Conservation (phyloP, 2,329 filamentous ascomycete genomes). For the Penicillium corylophilum region DNA sequence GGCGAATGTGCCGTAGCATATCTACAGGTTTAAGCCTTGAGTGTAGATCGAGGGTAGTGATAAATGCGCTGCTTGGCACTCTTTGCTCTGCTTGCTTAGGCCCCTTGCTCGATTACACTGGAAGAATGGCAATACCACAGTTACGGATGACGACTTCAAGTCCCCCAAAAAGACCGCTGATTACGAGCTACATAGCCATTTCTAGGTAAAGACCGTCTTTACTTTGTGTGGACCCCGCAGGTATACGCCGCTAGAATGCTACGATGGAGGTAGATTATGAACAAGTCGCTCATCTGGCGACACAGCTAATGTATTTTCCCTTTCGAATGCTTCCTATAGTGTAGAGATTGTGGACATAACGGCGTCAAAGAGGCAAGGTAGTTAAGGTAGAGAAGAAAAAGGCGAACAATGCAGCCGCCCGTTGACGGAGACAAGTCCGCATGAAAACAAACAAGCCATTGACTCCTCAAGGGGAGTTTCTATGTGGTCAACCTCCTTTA, state of each 20-base stretch:
- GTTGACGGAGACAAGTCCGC: conserved; percentile 4
- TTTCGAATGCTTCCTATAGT: conserved; percentile 21
- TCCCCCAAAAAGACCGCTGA: not conserved
- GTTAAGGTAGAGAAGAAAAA: conserved; percentile 5
- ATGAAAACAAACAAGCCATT: conserved; percentile 1
- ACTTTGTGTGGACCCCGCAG: not conserved
- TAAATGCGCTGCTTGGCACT: not conserved
- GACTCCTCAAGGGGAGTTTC: not conserved
- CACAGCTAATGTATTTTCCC: conserved; percentile 23
- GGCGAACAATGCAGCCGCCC: not conserved
- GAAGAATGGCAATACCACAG: not conserved
- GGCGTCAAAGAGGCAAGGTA: conserved; percentile 24
- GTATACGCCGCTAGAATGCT: not conserved
- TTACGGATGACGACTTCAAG: not conserved
- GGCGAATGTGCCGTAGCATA: conserved; percentile 3
- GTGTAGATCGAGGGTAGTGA: not conserved
- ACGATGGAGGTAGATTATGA: conserved; percentile 1
- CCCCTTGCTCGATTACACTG: not conserved
- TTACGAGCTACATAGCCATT: not conserved
- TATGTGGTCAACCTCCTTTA: conserved; percentile 8
- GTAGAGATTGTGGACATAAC: conserved; percentile 22
- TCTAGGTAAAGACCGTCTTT: not conserved
- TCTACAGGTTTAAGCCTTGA: not conserved
- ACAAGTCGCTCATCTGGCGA: conserved; percentile 11
- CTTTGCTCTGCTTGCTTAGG: not conserved